Evolutionary conservation across 148 eudicot species (phyloP).

Genomic region (Persicaria maculosa): DNA sequence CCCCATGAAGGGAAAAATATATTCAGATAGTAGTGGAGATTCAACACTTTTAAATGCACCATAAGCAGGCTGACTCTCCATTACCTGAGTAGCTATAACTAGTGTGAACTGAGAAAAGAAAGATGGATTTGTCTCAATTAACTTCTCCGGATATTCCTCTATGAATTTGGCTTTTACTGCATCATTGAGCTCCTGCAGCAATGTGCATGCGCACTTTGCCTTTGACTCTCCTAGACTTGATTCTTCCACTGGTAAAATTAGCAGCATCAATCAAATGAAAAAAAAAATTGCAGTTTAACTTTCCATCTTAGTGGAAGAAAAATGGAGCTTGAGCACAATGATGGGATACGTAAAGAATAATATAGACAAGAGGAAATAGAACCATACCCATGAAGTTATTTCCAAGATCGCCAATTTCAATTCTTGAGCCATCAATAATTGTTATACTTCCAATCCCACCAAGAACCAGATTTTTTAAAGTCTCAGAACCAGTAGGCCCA

Average conservation of each 20-base stretch:
- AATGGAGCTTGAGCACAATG: not conserved
- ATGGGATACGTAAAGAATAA: slow-evolving; percentile 6
- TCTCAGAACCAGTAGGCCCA: slow-evolving; percentile 95
- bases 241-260: slow-evolving; percentile 55
- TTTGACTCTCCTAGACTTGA: slow-evolving; percentile 82
- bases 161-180: slow-evolving; percentile 90
- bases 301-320: not conserved
- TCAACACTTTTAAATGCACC: not conserved
- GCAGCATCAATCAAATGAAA: slow-evolving; percentile 11
- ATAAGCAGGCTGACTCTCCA: slow-evolving; percentile 13
- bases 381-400: slow-evolving; percentile 82
- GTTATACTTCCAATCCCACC: slow-evolving; percentile 94
- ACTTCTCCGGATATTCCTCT: slow-evolving; percentile 67
- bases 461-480: slow-evolving; percentile 85
- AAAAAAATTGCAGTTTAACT: not conserved
- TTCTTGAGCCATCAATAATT: slow-evolving; percentile 81
- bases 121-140: slow-evolving; percentile 74
- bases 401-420: slow-evolving; percentile 85
- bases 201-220: slow-evolving; percentile 84
- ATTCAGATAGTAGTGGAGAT: not conserved
- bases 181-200: slow-evolving; percentile 95
- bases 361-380: slow-evolving; percentile 14
- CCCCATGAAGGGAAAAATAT: not conserved
- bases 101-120: slow-evolving; percentile 91
- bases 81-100: slow-evolving; percentile 93